These are phyloP conservation scores for Crithidia bombi DNA, from an alignment of 208 protist genomes.

Conservation along the genomic window DNA sequence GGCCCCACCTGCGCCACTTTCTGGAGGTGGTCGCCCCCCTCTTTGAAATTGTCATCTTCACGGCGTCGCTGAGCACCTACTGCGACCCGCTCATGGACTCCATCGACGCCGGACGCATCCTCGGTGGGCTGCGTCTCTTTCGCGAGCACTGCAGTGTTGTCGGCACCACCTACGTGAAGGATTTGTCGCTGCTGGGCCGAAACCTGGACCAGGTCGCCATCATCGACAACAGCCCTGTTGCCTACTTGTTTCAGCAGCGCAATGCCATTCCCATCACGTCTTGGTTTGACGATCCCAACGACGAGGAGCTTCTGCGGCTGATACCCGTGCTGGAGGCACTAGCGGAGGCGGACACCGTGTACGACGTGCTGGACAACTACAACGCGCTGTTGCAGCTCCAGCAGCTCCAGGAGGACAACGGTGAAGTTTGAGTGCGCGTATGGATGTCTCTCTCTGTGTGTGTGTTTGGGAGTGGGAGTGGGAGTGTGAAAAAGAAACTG, in stretches of 20 bases:
- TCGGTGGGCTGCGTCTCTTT: slow-evolving; percentile 76
- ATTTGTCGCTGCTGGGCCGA: slow-evolving; percentile 85
- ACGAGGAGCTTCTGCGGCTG: slow-evolving; percentile 69
- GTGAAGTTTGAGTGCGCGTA: background rate
- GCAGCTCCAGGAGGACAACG: slow-evolving; percentile 39
- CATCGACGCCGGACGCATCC: slow-evolving; percentile 59
- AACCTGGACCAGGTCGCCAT: slow-evolving; percentile 73
- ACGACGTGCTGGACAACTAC: slow-evolving; percentile 85
- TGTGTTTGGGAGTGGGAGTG: too few species aligned
- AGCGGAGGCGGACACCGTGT: slow-evolving; percentile 69
- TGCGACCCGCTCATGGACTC: slow-evolving; percentile 84
- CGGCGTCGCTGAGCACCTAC: slow-evolving; percentile 82
- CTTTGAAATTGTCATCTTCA: slow-evolving; percentile 92
- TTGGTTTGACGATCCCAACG: slow-evolving; percentile 87
- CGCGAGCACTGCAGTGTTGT: slow-evolving; percentile 87
- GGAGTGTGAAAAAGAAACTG: slow-evolving; percentile 8
- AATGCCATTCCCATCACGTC: slow-evolving; percentile 90
- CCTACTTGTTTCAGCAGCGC: slow-evolving; percentile 89
- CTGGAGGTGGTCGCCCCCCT: slow-evolving; percentile 64
- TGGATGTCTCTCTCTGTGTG: background rate
- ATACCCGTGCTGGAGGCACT: slow-evolving; percentile 80
- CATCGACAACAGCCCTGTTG: slow-evolving; percentile 93
- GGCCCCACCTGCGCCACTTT: slow-evolving; percentile 84
- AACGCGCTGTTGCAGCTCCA: slow-evolving; percentile 77
- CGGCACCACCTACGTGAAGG: slow-evolving; percentile 86